Base-by-base conservation (phyloP, 805 yeast genomes). In the Candida lessepsii region DNA sequence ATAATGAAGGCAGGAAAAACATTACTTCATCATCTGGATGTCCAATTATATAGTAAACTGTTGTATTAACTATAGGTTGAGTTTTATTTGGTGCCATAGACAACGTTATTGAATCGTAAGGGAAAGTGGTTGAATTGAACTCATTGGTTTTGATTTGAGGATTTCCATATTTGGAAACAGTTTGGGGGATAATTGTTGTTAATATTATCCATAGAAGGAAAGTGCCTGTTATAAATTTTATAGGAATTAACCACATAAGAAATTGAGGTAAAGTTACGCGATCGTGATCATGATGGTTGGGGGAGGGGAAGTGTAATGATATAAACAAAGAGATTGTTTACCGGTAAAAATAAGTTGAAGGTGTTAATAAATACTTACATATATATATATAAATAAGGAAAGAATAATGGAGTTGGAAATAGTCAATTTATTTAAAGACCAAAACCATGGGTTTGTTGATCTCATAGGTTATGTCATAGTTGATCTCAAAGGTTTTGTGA, bases 1-100 rank as follows among this genome's bases (percentile, higher is more conserved):
- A 58, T 23, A 89, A 48, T 0, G 90, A 70, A 0, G 99, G 99
- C 1, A 88, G 79, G 54, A 93, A 93, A 61, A 93, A 93, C 99
- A 93, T 93, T 37, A 88, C 90, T 62, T 93, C 99, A 60, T 93
- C 99, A 61, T 93, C 99, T 0, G 99, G 99, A 61, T 93, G 99
- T 0, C 96, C 96, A 29, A 89, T 81, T 9, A 91, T 64, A 33
- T 82, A 65, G 48, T 70, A 74, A 2, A 78, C 65, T 2, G 63
- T 54, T 28, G 60, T 54, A 43, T 67, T 57, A 11, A 52, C 57
- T 15, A 68, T 60, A 23, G 37, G 37, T 34, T 32, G 35, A n/a
- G 27, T 32, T 13, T 32, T 32, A 21, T 32, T 23, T 21, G 19
- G 35, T 2, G 65, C 61, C 13, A 67, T 53, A 5, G 64, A 58